Base-by-base conservation (phyloP, 768 basidiomycete species). In the Chiua virens region DNA sequence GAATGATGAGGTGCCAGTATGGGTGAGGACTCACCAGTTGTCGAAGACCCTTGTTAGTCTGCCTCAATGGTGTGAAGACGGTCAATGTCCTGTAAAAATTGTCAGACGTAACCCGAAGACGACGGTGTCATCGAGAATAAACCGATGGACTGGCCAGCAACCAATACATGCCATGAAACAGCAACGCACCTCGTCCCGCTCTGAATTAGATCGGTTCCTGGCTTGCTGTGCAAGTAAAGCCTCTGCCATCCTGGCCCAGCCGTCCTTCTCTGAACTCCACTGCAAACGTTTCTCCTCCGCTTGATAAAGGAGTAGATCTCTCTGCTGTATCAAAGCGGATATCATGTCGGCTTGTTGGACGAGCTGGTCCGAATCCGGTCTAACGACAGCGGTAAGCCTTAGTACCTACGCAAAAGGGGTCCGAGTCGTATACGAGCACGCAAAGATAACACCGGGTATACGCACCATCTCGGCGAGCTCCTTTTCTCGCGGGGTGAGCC, bases 191-290 rank as follows among this genome's bases (percentile, higher is more conserved):
- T 82, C 79, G 45, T 77, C 73, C 50, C 68, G 75, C 6, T 70
- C 65, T 14, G 59, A 55, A 15, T 58, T 63, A 7, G 63, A 61
- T n/a, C 71, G 65, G 38, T 68, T 78, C 50, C 72, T 74, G 40
- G 76, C 71, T 40, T 79, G 64, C 37, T 69, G 79, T 3, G 73
- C 62, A 49, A 87, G 72, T 32, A 90, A 72, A 8, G 84, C 86
- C 55, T 89, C 87, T 1, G 86, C 80, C 57, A 78, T 81, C 49
- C 87, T 72, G 5, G 75, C 77, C 84, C 87, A 90, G 3, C 77
- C 72, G 15, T 80, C 79, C 58, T 77, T 76, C 64, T 89, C 87
- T 2, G 79, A 75, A 28, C 79, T 70, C 83, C 83, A 87, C 34
- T 79, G 73, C 8, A 73, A 71, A n/a, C 77, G 75, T 49, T 87